These are phyloP conservation scores for Crotalaria pallida DNA, from an alignment of 306 rosid species.

Conservation along the genomic window DNA sequence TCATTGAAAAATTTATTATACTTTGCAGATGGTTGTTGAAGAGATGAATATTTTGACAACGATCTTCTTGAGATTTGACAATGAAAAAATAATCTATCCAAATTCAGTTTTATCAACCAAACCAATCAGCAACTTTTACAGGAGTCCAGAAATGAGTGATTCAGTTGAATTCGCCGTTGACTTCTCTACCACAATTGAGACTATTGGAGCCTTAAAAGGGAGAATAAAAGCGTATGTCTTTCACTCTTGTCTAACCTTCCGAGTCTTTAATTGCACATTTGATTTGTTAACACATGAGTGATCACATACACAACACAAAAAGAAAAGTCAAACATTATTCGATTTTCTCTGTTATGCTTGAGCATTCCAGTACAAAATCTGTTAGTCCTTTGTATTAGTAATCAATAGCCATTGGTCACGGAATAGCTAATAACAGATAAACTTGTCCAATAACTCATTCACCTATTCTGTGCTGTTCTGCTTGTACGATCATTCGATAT, in stretches of 20 bases:
- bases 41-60: slow-evolving; percentile 88
- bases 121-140: slow-evolving; percentile 76
- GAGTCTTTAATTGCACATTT: neutral
- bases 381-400: too few relatives aligned
- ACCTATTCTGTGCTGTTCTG: too few relatives aligned
- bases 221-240: slow-evolving; percentile 52
- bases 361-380: too few relatives aligned
- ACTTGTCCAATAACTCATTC: too few relatives aligned
- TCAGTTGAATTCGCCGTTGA: slow-evolving; percentile 61
- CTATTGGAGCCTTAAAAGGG: slow-evolving; percentile 54
- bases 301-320: too few relatives aligned
- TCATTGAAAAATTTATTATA: slow-evolving; percentile 7
- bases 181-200: slow-evolving; percentile 67
- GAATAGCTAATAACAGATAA: too few relatives aligned
- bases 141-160: slow-evolving; percentile 88
- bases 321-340: too few relatives aligned
- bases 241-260: neutral
- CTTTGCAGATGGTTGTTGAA: slow-evolving; percentile 72
- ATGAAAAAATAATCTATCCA: slow-evolving; percentile 81
- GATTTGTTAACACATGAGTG: too few relatives aligned
- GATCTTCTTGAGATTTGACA: slow-evolving; percentile 69
- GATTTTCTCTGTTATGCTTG: too few relatives aligned
- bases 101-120: slow-evolving; percentile 73
- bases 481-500: too few relatives aligned
- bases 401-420: too few relatives aligned